Base-by-base conservation (phyloP, 1,284 basidiomycete genomes). In the Tilletia caries region DNA sequence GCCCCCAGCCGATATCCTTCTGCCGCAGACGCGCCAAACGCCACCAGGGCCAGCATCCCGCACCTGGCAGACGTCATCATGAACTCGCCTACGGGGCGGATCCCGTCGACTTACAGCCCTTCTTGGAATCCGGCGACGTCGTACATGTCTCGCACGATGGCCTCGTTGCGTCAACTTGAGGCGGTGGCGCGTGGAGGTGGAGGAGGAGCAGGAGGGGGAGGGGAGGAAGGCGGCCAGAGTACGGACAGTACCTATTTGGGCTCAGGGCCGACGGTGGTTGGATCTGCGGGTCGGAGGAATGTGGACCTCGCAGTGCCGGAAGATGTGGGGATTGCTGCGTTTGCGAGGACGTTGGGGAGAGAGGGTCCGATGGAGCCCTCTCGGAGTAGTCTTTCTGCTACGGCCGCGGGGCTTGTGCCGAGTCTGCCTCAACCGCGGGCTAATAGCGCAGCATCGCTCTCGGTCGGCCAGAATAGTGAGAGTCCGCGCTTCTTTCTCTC, bases 21-120 rank as follows among this genome's bases (percentile, higher is more conserved):
- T 6, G 44, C 37, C 6, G 12, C 32, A 8, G 32, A 20, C 18
- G 43, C 32, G 33, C 8, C 33, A 43, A 18, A 32, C 25, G 20
- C 46, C 10, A 20, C 25, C 18, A n/a, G n/a, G 6, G 23, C 66
- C 46, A 60, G 2, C 54, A 10, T 48, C 64, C 34, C 18, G 6
- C 71, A 71, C 8, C 70, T 73, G 41, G 60, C 62, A 5, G 71
- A 70, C 29, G 68, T 65, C 6, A 25, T 33, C 23, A 62, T 71
- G 62, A 68, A 58, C 54, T 58, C 54, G 25, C 20, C 54, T 25
- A 29, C 54, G 29, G 54, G 54, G 25, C 23, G 54, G 8, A 32
- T 58, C 10, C 54, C 54, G 2, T 27, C 54, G 1, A 27, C 23
- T 10, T 58, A 58, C 29, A 58, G 29, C 29, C 54, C 54, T 20